Percentiles rank a stretch among this genome's conserved stretches.
phyloP scores from a whole-genome alignment of 1,284 basidiomycete species.

The Rhodotorula mucilaginosa region DNA sequence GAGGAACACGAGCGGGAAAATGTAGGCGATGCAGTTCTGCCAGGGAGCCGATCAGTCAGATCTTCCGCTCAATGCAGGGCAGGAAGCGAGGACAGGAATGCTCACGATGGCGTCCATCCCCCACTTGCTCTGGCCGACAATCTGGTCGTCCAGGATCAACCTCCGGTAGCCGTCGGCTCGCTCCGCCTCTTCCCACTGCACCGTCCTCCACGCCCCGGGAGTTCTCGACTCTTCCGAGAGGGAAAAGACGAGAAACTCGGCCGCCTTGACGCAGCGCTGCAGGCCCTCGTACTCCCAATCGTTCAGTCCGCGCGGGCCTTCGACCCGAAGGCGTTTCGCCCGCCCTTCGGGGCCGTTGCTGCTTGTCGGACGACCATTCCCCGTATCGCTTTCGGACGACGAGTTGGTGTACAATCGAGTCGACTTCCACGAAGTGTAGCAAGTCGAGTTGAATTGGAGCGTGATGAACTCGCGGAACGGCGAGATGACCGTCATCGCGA shows the following conservation, averaged over 20 bases:
- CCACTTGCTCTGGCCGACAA: constrained; percentile 36
- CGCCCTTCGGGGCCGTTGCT: constrained; percentile 7
- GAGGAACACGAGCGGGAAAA: constrained; percentile 40
- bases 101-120: constrained; percentile 35
- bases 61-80: neutral
- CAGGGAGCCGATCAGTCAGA: neutral
- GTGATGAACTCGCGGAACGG: constrained; percentile 39
- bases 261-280: constrained; percentile 25
- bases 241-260: constrained; percentile 35
- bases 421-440: constrained; percentile 29
- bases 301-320: constrained; percentile 23
- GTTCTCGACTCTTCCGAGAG: constrained; percentile 36
- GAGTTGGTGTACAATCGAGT: constrained; percentile 16
- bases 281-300: constrained; percentile 36
- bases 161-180: constrained; percentile 37
- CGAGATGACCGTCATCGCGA: constrained; percentile 37
- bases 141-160: constrained; percentile 34
- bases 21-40: constrained; percentile 38
- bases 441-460: constrained; percentile 33
- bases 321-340: constrained; percentile 16
- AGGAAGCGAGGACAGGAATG: neutral
- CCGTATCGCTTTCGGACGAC: constrained; percentile 1
- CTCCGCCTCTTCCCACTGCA: constrained; percentile 41
- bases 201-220: constrained; percentile 32
- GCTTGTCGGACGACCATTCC: constrained; percentile 17